Conservation (phyloP, 1,284 basidiomycete genomes). For the Porphyrellus sp. region DNA sequence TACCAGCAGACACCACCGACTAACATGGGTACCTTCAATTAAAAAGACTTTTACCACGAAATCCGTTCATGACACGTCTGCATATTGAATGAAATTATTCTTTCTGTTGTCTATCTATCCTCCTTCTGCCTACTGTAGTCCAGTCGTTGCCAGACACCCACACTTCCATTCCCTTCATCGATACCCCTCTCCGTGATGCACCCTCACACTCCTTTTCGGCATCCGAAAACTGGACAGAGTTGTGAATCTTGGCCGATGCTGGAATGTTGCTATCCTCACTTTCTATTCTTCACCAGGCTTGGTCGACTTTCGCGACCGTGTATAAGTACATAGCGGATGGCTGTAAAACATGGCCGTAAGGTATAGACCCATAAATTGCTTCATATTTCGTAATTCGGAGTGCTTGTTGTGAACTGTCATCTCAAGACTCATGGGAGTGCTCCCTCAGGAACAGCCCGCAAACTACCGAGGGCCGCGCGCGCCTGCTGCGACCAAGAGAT, state of each 20-base stretch:
- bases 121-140: conserved; percentile 26
- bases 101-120: conserved; percentile 36
- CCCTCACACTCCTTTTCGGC: conserved; percentile 30
- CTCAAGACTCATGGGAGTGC: conserved; percentile 43
- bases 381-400: not conserved
- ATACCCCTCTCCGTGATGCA: conserved; percentile 30
- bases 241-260: conserved; percentile 33
- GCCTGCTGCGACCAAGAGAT: conserved; percentile 18
- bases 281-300: conserved; percentile 32
- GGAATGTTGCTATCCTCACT: conserved; percentile 36
- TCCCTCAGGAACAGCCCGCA: conserved; percentile 64
- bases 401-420: not conserved
- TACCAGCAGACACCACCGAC: conserved; percentile 71
- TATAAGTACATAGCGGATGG: conserved; percentile 43
- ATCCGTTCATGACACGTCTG: conserved; percentile 39
- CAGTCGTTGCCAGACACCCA: conserved; percentile 25
- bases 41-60: conserved; percentile 40
- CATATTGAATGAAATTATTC: conserved; percentile 35
- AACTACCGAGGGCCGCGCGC: conserved; percentile 56
- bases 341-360: conserved; percentile 39
- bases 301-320: conserved; percentile 35
- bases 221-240: conserved; percentile 24
- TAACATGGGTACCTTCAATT: conserved; percentile 73
- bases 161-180: conserved; percentile 25
- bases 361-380: conserved; percentile 38